Evolutionary conservation across 2,329 filamentous ascomycete species (phyloP).

Genomic region (Penicillium sp.): DNA sequence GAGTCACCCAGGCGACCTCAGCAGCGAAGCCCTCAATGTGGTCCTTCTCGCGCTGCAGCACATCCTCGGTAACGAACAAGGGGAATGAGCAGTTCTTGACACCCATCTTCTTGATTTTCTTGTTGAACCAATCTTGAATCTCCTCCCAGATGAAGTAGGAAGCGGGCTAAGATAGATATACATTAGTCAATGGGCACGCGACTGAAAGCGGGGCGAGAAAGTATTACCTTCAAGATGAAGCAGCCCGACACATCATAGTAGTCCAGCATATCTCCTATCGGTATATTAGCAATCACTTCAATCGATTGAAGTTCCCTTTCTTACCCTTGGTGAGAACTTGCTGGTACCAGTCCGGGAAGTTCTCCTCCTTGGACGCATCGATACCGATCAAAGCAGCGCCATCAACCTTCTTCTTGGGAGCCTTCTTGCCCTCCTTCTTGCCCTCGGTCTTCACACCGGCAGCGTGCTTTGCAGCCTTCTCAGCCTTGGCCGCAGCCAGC

Average conservation of each 20-base stretch:
- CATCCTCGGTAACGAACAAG: constrained; percentile 91
- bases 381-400: constrained; percentile 78
- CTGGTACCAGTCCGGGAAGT: constrained; percentile 96
- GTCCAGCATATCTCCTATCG: constrained; percentile 29
- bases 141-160: constrained; percentile 71
- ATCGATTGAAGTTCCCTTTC: constrained; percentile 37
- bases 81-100: constrained; percentile 97
- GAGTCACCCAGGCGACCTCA: constrained; percentile 57
- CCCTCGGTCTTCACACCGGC: constrained; percentile 45
- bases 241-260: constrained; percentile 91
- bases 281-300: background rate
- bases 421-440: constrained; percentile 41
- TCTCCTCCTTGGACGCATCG: constrained; percentile 78
- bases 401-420: constrained; percentile 59
- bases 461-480: constrained; percentile 23
- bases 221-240: constrained; percentile 80
- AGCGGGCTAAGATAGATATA: constrained; percentile 53
- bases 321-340: constrained; percentile 96
- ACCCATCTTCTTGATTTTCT: constrained; percentile 82
- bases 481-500: constrained; percentile 47
- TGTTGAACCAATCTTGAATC: constrained; percentile 62
- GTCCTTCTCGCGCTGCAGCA: constrained; percentile 83
- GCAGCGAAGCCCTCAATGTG: constrained; percentile 99
- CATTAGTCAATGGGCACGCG: constrained; percentile 12
- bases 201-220: background rate